A percentile compares a stretch with the other conserved stretches of the same genome.
These are phyloP conservation scores for Avena atlantica DNA, from an alignment of 176 grass and related monocot species.

Conservation along the genomic window DNA sequence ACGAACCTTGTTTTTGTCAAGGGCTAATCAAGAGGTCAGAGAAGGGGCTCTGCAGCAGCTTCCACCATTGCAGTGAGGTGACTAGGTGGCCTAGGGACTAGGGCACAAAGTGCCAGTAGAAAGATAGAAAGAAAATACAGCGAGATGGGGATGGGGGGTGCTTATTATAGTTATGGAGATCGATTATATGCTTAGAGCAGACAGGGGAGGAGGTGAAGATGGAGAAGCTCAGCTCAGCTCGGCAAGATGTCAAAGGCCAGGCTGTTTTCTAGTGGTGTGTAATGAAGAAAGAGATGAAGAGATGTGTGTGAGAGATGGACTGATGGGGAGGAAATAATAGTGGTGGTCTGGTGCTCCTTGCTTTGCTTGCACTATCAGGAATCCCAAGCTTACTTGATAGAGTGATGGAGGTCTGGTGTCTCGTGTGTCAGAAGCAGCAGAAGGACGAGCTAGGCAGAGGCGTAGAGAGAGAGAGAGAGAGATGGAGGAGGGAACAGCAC, in stretches of 20 bases:
- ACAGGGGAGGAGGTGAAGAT: conserved; percentile 10
- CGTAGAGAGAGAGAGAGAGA: background rate
- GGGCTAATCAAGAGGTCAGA: conserved; percentile 57
- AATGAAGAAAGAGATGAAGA: conserved; percentile 30
- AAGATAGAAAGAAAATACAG: conserved; percentile 4
- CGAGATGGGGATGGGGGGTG: background rate
- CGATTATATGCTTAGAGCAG: background rate
- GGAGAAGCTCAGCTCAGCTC: background rate
- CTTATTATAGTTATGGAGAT: conserved; percentile 28
- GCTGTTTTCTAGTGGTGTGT: conserved; percentile 47
- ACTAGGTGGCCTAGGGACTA: conserved; percentile 34
- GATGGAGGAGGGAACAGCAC: conserved; percentile 17
- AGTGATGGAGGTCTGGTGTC: conserved; percentile 22
- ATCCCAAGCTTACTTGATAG: conserved; percentile 69
- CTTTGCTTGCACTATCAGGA: conserved; percentile 95
- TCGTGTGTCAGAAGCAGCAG: conserved; percentile 2
- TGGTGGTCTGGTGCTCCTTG: conserved; percentile 54
- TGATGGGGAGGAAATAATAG: conserved; percentile 30
- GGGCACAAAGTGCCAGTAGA: conserved; percentile 39
- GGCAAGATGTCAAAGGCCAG: too few relatives aligned
- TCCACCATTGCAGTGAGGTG: conserved; percentile 57
- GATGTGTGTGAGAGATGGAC: conserved; percentile 4
- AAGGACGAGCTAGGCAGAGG: conserved; percentile 24
- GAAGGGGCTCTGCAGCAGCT: conserved; percentile 60
- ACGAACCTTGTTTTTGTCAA: conserved; percentile 57